Base-by-base conservation (phyloP, 108 stramenopile genomes). In the Aurantiochytrium sp. region DNA sequence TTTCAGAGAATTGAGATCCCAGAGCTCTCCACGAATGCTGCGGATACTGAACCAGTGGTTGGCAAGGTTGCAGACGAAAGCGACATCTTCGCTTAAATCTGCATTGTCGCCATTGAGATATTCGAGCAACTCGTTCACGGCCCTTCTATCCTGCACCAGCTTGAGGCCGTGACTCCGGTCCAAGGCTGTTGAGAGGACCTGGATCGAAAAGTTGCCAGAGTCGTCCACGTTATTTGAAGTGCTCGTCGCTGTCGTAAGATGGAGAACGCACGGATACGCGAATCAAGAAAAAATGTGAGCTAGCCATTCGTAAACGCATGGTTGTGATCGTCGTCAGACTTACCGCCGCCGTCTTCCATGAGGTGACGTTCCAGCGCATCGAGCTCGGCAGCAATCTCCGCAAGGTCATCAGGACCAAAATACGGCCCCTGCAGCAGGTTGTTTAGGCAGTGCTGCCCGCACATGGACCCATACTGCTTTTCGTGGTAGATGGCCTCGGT, bases 391-490 rank as follows among this genome's bases (percentile, higher is more conserved):
- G 97, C 97, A 64, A 97, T 94, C 83, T 96, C 92, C 21, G 96
- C 93, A 55, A 97, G 94, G 28, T 73, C 88, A 23, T 90, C 96
- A 29, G 96, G 88, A 4, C 92, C 87, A 89, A 97, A 97, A 43
- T 87, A 93, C n/a, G 92, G 93, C 23, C 88, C 91, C 89, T 96
- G 96, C 44, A 96, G 91, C 8, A 97, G 93, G 88, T 97, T 97
- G 90, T 97, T 97, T 91, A 97, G 90, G 10, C 95, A 95, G 90
- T 97, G 97, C 92, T 97, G 97, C 18, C 97, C 97, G 89, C 97
- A 97, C 5, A 97, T 93, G 44, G 92, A 87, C 44, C 95, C 93
- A 58, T 96, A 91, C 91, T 97, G 97, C 42, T 95, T 95, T 60
- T 97, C 97, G 89, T 97, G 96, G 72, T 97, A 97, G 47, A 97